Percentiles rank a stretch among this genome's conserved stretches.
phyloP scores from a whole-genome alignment of 345 rosid genomes.

The Pistacia integerrima region DNA sequence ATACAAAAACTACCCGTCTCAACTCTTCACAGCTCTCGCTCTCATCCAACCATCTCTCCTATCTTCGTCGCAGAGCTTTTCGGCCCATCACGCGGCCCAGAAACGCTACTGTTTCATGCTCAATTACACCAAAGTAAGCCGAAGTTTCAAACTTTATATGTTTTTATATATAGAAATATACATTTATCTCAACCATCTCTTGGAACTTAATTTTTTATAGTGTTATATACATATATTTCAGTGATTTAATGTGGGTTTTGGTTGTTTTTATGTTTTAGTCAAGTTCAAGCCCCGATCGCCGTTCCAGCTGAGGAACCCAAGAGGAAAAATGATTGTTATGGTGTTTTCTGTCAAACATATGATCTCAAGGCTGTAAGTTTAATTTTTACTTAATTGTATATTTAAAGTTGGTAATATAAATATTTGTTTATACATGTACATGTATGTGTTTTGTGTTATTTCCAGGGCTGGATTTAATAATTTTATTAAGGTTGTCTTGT shows the following conservation, averaged over 20 bases:
- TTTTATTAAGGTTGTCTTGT: no score
- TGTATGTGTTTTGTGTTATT: not conserved
- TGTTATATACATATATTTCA: not conserved
- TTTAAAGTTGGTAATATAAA: no score
- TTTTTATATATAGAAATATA: not conserved
- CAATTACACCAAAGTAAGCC: conserved; percentile 51
- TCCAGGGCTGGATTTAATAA: not conserved
- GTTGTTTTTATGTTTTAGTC: conserved; percentile 27
- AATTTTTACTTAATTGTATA: no score
- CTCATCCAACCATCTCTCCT: conserved; percentile 52
- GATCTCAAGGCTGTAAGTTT: conserved; percentile 37
- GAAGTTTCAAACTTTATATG: not conserved
- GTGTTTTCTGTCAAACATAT: conserved; percentile 94
- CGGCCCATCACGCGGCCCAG: conserved; percentile 41
- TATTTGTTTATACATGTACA: not conserved
- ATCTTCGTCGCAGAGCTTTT: conserved; percentile 47
- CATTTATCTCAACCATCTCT: not conserved
- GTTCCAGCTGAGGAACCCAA: conserved; percentile 45
- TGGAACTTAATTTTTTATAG: not conserved
- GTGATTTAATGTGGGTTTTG: not conserved
- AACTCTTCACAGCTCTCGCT: conserved; percentile 55
- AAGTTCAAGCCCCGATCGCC: conserved; percentile 58
- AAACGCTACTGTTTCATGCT: conserved; percentile 61
- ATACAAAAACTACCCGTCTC: conserved; percentile 39
- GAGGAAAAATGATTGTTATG: conserved; percentile 68